Conservation (phyloP, 768 basidiomycete genomes). For the Tulasnella sp. region DNA sequence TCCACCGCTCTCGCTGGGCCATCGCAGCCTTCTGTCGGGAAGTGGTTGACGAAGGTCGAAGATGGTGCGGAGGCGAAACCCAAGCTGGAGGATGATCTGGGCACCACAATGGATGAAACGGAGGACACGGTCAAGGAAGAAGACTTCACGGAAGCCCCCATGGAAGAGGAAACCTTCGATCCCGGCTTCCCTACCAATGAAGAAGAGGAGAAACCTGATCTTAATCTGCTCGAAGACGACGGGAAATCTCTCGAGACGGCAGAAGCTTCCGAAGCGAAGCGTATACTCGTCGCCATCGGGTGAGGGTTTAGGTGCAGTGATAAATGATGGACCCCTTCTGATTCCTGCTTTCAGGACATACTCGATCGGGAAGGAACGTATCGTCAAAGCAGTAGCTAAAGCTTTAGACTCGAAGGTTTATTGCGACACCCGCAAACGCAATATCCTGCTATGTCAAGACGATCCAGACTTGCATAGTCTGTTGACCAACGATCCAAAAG, state of each 20-base stretch:
- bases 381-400: constrained; percentile 91
- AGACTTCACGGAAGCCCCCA: not conserved
- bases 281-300: constrained; percentile 68
- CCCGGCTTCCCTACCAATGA: not conserved
- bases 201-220: not conserved
- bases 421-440: constrained; percentile 79
- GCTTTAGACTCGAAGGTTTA: constrained; percentile 80
- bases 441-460: constrained; percentile 75
- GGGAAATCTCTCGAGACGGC: not conserved
- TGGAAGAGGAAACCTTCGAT: not conserved
- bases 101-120: not conserved
- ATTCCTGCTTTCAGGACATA: constrained; percentile 64
- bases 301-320: constrained; percentile 37
- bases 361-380: constrained; percentile 94
- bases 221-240: constrained; percentile 21
- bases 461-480: constrained; percentile 78
- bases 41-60: constrained; percentile 2
- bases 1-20: not conserved
- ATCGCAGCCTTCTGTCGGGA: not conserved
- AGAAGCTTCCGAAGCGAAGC: constrained; percentile 24
- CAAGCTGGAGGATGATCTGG: not conserved
- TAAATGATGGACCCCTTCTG: not conserved
- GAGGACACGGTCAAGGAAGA: not conserved
- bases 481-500: constrained; percentile 69
- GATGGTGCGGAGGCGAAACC: not conserved